A percentile compares a stretch with the other conserved stretches of the same genome.
Evolutionary conservation across 768 basidiomycete genomes (phyloP).

Genomic region (Xerocomellus intermedius): DNA sequence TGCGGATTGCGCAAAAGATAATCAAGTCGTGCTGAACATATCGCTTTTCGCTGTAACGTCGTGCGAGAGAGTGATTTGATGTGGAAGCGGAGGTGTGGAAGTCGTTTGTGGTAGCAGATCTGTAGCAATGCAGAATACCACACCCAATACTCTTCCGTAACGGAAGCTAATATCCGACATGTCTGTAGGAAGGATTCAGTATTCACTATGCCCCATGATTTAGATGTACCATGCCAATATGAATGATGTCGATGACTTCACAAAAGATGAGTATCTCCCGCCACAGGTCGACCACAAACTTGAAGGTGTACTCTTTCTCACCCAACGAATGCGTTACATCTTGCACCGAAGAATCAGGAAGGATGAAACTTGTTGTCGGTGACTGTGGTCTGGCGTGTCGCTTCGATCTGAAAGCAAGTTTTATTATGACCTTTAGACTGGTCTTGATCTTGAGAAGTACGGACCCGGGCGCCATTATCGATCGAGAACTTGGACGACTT

Average conservation of each 20-base stretch:
- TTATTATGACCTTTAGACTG: neutral
- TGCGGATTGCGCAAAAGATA: neutral
- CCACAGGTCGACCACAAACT: conserved; percentile 2
- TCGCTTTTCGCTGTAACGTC: too few species aligned
- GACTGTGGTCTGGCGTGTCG: neutral
- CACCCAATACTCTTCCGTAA: neutral
- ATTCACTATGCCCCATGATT: too few species aligned
- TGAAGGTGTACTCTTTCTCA: neutral
- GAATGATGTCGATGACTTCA: too few species aligned
- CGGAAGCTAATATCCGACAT: neutral
- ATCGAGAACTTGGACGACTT: too few species aligned
- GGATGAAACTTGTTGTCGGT: neutral
- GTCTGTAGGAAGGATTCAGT: too few species aligned
- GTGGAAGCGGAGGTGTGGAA: too few species aligned
- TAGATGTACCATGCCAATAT: too few species aligned
- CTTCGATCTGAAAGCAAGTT: neutral
- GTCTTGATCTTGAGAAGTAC: neutral
- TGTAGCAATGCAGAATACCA: neutral
- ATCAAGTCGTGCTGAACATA: neutral
- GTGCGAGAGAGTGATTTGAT: too few species aligned
- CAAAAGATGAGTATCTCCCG: neutral
- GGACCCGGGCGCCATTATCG: neutral
- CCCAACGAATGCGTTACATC: neutral
- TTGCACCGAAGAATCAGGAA: neutral
- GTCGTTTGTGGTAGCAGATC: too few species aligned